A percentile compares a stretch with the other conserved stretches of the same genome.
Conservation (phyloP, 345 rosid species). For the Rhizophora apiculata region DNA sequence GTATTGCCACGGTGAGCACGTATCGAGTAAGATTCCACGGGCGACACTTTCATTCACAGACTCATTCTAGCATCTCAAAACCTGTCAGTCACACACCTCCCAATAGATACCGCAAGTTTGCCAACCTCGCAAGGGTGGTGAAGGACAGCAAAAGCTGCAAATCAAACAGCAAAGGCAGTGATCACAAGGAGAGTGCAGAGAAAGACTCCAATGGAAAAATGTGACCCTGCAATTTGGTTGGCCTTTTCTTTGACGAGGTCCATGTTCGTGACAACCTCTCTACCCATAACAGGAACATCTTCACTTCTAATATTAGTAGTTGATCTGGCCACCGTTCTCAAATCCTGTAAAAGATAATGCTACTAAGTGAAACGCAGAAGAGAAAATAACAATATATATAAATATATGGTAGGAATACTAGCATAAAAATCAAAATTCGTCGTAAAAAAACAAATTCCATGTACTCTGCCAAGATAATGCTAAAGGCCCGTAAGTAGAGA, state of each 20-base stretch:
- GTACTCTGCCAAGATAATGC: too few relatives aligned
- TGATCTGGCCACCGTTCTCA: conserved; percentile 20
- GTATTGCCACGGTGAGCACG: too few relatives aligned
- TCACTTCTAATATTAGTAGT: conserved; percentile 28
- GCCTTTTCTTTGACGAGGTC: conserved; percentile 40
- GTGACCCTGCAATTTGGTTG: conserved; percentile 38
- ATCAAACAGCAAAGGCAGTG: conserved; percentile 50
- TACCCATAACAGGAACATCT: conserved; percentile 46
- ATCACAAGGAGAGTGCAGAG: conserved; percentile 24
- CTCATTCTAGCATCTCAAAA: background rate
- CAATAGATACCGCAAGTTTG: conserved; percentile 62
- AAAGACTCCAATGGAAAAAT: conserved; percentile 20
- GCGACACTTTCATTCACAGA: background rate
- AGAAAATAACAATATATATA: too few relatives aligned
- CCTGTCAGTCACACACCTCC: conserved; percentile 41
- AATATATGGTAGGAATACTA: too few relatives aligned
- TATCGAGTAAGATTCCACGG: too few relatives aligned
- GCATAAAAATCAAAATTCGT: too few relatives aligned
- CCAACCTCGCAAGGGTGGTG: conserved; percentile 73
- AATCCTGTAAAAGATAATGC: conserved; percentile 40
- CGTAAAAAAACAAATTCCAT: too few relatives aligned
- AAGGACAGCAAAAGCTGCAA: conserved; percentile 60
- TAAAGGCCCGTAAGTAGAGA: too few relatives aligned
- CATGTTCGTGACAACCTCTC: conserved; percentile 48
- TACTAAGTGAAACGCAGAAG: background rate